Evolutionary conservation across 345 rosid genomes (phyloP), one percentile per base, ranked within the genome.

Genomic region (Hirschfeldia incana): DNA sequence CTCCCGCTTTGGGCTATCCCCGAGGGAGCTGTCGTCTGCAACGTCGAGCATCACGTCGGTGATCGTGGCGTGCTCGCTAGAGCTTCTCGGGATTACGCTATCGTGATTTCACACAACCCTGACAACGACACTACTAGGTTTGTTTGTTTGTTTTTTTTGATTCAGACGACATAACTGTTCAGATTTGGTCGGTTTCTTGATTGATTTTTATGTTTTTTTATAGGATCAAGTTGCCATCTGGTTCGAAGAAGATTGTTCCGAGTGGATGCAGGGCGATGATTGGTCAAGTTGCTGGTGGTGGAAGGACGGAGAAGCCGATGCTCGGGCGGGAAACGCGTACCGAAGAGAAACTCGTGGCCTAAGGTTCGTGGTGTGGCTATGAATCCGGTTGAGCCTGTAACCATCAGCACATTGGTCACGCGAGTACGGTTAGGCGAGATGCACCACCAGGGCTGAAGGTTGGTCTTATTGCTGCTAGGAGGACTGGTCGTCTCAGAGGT

Each of bases 381-480:
- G 94, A 90, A 90, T 9, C 94, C 94, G 7, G 94, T 90, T 0
- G 94, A 90, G 89, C 94, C 88, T 87, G 94, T 86, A 90, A 90
- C 87, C 94, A 90, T 74, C 94, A 90, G 62, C 94, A 90, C 30
- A 90, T 90, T 67, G 92, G 92, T 68, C 92, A 90, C 30, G 92
- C 92, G 1, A 88, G 92, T 78, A 90, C 92, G 0, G 91, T 88
- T 60, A 83, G 89, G 68, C 89, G 94, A 17, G 89, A 88, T 78
- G 94, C 92, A 60, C 92, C 90, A 29, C 92, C 94, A 0, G 92
- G 94, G 2, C 86, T 88, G 33, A 90, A 90, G 87, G 94, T 90
- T 82, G 94, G 92, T 82, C 94, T 87, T 73, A 87, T 88, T 77
- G 94, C 89, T 65, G 92, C 94, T 0, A 83, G 92, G 87, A 90